Conservation (phyloP, 768 basidiomycete species). For the Auriscalpium microsporum region DNA sequence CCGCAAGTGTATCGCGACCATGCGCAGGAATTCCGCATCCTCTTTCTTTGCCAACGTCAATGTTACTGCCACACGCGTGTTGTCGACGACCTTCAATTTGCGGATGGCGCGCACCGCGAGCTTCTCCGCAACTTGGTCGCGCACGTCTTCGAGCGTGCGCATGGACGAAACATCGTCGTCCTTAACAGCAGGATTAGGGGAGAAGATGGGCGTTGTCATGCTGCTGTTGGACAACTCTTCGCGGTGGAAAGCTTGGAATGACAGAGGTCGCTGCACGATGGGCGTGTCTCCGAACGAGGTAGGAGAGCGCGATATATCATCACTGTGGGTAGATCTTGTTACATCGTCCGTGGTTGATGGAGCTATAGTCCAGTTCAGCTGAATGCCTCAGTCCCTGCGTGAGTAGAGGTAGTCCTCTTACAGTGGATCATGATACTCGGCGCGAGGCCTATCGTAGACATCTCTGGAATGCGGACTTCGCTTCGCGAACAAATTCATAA, state of each 20-base stretch:
- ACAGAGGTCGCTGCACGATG: not conserved
- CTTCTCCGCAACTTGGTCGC: conserved; percentile 49
- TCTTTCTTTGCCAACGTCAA: conserved; percentile 50
- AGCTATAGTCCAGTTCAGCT: not conserved
- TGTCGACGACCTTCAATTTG: conserved; percentile 41
- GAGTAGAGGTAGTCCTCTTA: not conserved
- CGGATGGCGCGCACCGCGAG: conserved; percentile 47
- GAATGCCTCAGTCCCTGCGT: not conserved
- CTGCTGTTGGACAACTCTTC: conserved; percentile 1
- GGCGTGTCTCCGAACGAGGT: conserved; percentile 12
- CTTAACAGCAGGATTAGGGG: not conserved
- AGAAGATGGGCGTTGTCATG: conserved; percentile 12
- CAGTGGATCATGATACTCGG: not conserved
- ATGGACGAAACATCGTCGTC: not conserved
- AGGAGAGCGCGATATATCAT: not conserved
- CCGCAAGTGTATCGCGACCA: conserved; percentile 41
- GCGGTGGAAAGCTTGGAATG: conserved; percentile 5
- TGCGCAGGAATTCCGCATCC: conserved; percentile 48
- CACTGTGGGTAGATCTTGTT: not conserved
- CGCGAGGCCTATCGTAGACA: not conserved
- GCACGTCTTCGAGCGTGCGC: conserved; percentile 54
- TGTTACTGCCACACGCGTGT: conserved; percentile 49
- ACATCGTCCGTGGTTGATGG: not conserved
- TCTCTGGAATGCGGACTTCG: not conserved
- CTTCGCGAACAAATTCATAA: too few relatives aligned